Base-by-base conservation (phyloP, 805 yeast species). In the Candida caryicola region DNA sequence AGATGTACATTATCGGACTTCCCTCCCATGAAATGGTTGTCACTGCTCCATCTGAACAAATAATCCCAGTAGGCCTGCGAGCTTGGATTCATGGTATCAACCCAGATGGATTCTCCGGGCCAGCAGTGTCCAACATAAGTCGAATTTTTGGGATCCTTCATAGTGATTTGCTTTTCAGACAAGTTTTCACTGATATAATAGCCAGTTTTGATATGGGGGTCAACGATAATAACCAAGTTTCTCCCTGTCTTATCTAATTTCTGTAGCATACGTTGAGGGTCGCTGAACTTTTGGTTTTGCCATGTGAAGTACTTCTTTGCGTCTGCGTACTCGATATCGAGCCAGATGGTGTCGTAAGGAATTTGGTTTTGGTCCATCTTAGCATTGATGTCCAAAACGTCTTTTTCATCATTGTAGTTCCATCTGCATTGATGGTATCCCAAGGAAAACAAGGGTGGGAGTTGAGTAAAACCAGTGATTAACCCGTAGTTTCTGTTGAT, bases 361-460 rank as follows among this genome's bases (percentile, higher is more conserved):
- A 93, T 79, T 31, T 69, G 75, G 50, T 77, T 57, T 42, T 74
- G 68, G 58, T 91, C 98, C 74, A 93, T 82, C 39, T 77, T 72
- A 2, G 69, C 57, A 46, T 76, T 74, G 10, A 93, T 83, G 5
- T 71, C 78, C n/a, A 88, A 60, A 1, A 93, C 91, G 60, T 93
- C 99, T 8, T 72, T 71, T 54, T 86, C 90, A 50, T 85, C 90
- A 55, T 87, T 86, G 64, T 93, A 93, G 59, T 93, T 93, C 99
- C 99, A 93, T 54, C 98, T 76, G 56, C 96, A 91, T 62, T 93
- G 99, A 56, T 93, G 98, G 56, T 93, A 87, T 0, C 95, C 98
- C 10, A 89, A 59, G 0, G 96, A 71, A 51, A 89, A 85, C 30
- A 81, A 46, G 46, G 79, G 84, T 1, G 99, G 99, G 8, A 93